These are phyloP conservation scores for Chlorella sp. DNA, from an alignment of 139 green algal species.

Conservation along the genomic window DNA sequence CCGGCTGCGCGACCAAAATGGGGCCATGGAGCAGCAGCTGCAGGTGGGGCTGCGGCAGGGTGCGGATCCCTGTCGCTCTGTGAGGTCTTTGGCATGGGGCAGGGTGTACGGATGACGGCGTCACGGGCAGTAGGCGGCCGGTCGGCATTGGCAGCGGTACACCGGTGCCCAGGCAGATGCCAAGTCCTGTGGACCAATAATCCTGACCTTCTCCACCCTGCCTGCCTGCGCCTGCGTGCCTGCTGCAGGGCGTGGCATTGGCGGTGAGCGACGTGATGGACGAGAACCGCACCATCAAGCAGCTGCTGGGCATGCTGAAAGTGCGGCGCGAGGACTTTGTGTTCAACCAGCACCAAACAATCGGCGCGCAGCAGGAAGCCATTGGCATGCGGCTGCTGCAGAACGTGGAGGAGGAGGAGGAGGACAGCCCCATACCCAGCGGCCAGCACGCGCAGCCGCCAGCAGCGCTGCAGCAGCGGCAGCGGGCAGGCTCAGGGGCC, in stretches of 20 bases:
- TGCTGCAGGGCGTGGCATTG: slow-evolving; percentile 16
- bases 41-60: neutral
- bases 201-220: neutral
- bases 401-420: slow-evolving; percentile 6
- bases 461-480: neutral
- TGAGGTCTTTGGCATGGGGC: too few species aligned
- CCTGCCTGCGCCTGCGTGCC: neutral
- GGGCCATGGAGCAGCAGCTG: slow-evolving; percentile 32
- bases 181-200: too few species aligned
- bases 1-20: slow-evolving; percentile 30
- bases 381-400: slow-evolving; percentile 23
- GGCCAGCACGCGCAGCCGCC: too few species aligned
- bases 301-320: slow-evolving; percentile 21
- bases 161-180: too few species aligned
- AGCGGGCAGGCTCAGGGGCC: neutral
- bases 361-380: neutral
- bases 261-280: slow-evolving; percentile 20
- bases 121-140: too few species aligned
- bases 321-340: slow-evolving; percentile 35
- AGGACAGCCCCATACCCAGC: neutral
- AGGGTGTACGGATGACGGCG: too few species aligned
- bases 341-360: slow-evolving; percentile 26
- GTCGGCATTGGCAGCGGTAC: too few species aligned
- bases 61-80: neutral
- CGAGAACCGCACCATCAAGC: slow-evolving; percentile 38